Conservation (phyloP, 805 yeast species). For the Lachancea thermotolerans region DNA sequence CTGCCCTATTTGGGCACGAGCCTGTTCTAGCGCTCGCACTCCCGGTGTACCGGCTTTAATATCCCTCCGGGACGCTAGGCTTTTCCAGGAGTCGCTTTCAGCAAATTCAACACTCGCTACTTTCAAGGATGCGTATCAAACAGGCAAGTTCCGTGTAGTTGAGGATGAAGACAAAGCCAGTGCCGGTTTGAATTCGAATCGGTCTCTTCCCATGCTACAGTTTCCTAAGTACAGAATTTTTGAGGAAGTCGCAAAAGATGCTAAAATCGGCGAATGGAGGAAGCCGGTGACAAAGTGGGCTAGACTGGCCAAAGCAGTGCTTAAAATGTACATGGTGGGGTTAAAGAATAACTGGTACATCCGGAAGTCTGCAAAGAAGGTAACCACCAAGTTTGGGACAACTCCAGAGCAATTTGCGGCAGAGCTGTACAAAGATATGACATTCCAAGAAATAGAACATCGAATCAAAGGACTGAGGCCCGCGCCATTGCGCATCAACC, state of each 20-base stretch:
- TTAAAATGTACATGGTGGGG: conserved; percentile 54
- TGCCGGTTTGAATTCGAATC: conserved; percentile 23
- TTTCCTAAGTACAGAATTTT: conserved; percentile 26
- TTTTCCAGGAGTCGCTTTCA: conserved; percentile 1
- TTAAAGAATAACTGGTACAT: conserved; percentile 49
- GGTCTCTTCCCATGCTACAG: conserved; percentile 29
- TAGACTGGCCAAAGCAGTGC: conserved; percentile 39
- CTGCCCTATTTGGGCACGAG: background rate
- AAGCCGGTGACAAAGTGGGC: conserved; percentile 32
- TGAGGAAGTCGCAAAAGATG: conserved; percentile 23
- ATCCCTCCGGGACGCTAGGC: background rate
- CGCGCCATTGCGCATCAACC: conserved; percentile 34
- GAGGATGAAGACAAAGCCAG: background rate
- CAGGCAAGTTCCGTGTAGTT: background rate
- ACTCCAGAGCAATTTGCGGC: conserved; percentile 16
- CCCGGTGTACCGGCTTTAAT: background rate
- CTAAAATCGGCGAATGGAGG: conserved; percentile 22
- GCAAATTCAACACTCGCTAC: conserved; percentile 1
- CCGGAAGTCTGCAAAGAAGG: conserved; percentile 23
- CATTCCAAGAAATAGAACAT: conserved; percentile 30
- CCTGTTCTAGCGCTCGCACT: background rate
- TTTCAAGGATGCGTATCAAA: conserved; percentile 1
- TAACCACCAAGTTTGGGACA: conserved; percentile 21
- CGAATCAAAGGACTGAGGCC: conserved; percentile 15
- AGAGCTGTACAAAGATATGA: conserved; percentile 13